These are phyloP conservation scores for Avena sativa DNA, from an alignment of 176 grass and related monocot species.

Conservation along the genomic window DNA sequence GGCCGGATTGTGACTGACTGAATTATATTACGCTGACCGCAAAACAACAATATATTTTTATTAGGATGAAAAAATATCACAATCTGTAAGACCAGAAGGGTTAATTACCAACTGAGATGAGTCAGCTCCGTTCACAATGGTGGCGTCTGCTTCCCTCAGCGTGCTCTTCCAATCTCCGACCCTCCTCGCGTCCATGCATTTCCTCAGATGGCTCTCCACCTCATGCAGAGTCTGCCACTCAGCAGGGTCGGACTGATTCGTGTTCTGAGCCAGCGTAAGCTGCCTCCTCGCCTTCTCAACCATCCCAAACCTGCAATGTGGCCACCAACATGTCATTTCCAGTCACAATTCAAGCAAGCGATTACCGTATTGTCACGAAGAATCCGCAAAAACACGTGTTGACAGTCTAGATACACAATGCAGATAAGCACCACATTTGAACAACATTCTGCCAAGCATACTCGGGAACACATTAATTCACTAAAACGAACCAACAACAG, in stretches of 20 bases:
- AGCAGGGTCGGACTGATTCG: slow-evolving; percentile 39
- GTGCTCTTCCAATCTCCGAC: slow-evolving; percentile 53
- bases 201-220: slow-evolving; percentile 65
- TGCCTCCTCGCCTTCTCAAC: slow-evolving; percentile 60
- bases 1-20: neutral
- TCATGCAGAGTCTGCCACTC: slow-evolving; percentile 58
- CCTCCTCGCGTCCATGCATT: slow-evolving; percentile 58
- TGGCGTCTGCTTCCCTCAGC: slow-evolving; percentile 59
- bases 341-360: slow-evolving; percentile 14
- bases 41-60: neutral
- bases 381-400: neutral
- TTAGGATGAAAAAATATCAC: neutral
- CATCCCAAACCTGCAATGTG: slow-evolving; percentile 61
- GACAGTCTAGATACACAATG: slow-evolving; percentile 20
- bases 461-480: slow-evolving; percentile 20
- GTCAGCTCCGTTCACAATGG: slow-evolving; percentile 62
- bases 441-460: slow-evolving; percentile 1
- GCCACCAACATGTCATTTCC: slow-evolving; percentile 8
- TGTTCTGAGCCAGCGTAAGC: slow-evolving; percentile 43
- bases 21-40: neutral
- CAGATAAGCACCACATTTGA: slow-evolving; percentile 22
- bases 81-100: neutral
- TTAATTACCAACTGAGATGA: slow-evolving; percentile 59
- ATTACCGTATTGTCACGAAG: neutral
- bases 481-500: slow-evolving; percentile 25